These are phyloP conservation scores for Arthrobotrys iridis DNA, from an alignment of 2,329 filamentous ascomycete species.

Conservation along the genomic window DNA sequence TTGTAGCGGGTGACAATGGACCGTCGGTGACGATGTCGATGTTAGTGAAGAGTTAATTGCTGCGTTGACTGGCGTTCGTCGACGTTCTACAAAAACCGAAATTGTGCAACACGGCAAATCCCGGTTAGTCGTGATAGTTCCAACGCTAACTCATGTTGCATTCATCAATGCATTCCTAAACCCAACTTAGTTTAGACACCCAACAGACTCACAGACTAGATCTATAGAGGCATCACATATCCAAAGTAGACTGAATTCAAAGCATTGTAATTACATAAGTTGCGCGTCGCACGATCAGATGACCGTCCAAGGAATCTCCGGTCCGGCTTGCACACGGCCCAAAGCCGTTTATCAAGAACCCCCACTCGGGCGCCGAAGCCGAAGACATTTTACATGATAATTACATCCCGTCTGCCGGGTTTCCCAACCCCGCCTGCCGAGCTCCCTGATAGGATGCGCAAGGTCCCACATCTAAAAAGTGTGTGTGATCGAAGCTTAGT, in stretches of 20 bases:
- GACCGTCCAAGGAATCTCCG: background rate
- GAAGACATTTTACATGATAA: conserved; percentile 4
- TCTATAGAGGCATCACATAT: background rate
- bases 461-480: background rate
- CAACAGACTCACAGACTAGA: no score
- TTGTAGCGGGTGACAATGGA: conserved; percentile 27
- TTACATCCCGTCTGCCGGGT: conserved; percentile 17
- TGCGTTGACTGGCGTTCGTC: background rate
- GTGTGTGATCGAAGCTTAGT: background rate
- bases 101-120: background rate
- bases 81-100: conserved; percentile 26
- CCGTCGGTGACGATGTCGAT: background rate
- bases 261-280: background rate
- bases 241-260: no score
- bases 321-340: conserved; percentile 13
- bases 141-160: background rate
- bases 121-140: background rate
- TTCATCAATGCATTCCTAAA: background rate
- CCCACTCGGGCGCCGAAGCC: conserved; percentile 37
- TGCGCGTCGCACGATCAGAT: background rate
- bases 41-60: background rate
- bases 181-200: no score
- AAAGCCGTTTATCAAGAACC: conserved; percentile 22
- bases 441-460: conserved; percentile 21
- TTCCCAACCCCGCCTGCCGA: conserved; percentile 23